Evolutionary conservation across 1,284 basidiomycete species (phyloP).

Genomic region (Ganoderma lingzhi): DNA sequence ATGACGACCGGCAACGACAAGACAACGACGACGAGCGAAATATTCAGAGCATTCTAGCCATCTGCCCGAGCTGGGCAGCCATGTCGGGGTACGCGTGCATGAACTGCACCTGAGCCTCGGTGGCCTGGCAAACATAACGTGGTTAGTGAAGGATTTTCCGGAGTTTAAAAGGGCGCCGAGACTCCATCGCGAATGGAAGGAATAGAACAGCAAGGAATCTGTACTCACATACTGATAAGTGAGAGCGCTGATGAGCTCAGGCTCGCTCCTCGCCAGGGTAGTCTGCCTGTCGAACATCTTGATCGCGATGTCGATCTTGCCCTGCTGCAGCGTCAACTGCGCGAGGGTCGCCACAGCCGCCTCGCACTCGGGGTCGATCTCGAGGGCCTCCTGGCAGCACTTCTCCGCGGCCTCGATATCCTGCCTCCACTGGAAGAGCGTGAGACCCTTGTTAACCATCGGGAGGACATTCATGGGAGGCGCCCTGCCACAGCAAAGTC

Average conservation of each 20-base stretch:
- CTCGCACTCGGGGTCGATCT: conserved; percentile 93
- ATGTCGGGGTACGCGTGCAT: conserved; percentile 84
- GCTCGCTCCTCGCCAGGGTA: conserved; percentile 90
- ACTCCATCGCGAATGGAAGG: background rate
- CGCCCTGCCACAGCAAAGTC: conserved; percentile 43
- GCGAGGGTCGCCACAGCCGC: conserved; percentile 96
- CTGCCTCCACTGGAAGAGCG: conserved; percentile 96
- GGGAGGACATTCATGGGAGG: conserved; percentile 87
- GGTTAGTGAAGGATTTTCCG: background rate
- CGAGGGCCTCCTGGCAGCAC: conserved; percentile 89
- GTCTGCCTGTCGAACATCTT: conserved; percentile 89
- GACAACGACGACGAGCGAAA: conserved; percentile 6
- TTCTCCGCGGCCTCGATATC: conserved; percentile 85
- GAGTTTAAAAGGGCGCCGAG: background rate
- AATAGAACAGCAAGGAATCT: background rate
- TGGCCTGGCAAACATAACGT: conserved; percentile 61
- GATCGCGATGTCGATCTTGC: conserved; percentile 88
- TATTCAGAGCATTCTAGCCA: conserved; percentile 50
- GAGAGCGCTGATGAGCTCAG: conserved; percentile 89
- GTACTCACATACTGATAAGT: conserved; percentile 83
- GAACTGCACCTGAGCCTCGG: conserved; percentile 84
- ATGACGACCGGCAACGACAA: conserved; percentile 11
- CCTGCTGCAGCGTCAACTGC: conserved; percentile 93
- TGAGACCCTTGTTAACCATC: conserved; percentile 97
- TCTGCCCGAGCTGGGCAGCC: conserved; percentile 69